phyloP scores from a whole-genome alignment of 768 basidiomycete species.

The Hortiboletus campestris region DNA sequence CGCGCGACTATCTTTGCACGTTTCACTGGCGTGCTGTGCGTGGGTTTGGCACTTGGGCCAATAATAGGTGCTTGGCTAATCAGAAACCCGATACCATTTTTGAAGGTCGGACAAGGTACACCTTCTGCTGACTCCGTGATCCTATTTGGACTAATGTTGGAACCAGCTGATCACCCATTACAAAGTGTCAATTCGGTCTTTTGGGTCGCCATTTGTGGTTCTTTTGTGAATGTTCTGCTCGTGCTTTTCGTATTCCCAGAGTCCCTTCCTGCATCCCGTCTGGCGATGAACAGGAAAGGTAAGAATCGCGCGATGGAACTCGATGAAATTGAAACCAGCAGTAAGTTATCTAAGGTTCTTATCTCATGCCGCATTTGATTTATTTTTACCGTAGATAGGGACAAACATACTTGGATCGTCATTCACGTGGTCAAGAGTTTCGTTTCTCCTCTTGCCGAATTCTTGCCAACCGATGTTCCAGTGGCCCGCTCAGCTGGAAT shows the following conservation, averaged over 20 bases:
- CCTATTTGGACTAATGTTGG: conserved; percentile 7
- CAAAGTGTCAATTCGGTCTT: conserved; percentile 51
- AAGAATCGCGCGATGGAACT: conserved; percentile 27
- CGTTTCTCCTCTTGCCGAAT: conserved; percentile 65
- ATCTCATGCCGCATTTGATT: neutral
- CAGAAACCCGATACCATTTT: conserved; percentile 38
- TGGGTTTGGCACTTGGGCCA: conserved; percentile 79
- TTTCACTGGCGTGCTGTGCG: conserved; percentile 71
- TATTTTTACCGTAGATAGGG: neutral
- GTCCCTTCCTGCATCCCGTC: conserved; percentile 40
- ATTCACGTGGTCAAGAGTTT: conserved; percentile 41
- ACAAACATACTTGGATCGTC: conserved; percentile 6
- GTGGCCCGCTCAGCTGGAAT: conserved; percentile 45
- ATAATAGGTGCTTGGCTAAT: conserved; percentile 59
- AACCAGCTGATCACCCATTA: conserved; percentile 30
- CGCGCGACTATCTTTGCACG: conserved; percentile 67
- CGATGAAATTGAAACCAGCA: neutral
- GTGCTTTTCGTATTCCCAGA: conserved; percentile 60
- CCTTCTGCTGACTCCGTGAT: neutral
- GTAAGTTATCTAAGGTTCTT: conserved; percentile 10
- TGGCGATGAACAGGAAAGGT: conserved; percentile 27
- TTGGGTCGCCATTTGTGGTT: conserved; percentile 46
- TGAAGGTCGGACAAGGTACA: conserved; percentile 28
- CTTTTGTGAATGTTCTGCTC: conserved; percentile 54
- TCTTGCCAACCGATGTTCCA: conserved; percentile 55